Evolutionary conservation across 75 land plant genomes (phyloP), one percentile per base, ranked within the genome.

Genomic region (Larix kaempferi): DNA sequence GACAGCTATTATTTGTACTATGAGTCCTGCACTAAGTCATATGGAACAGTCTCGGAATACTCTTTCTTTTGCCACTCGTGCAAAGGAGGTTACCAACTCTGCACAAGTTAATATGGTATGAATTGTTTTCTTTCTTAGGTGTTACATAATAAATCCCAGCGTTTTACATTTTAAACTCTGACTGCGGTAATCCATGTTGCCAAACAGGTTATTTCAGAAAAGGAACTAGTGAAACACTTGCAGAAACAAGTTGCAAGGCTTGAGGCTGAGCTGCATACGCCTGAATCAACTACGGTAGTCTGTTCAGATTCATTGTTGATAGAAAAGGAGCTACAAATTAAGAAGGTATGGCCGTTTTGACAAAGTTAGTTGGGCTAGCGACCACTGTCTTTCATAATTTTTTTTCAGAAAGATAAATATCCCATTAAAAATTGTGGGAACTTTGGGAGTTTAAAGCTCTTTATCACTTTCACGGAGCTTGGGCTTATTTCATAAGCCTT

Each of bases 21-120:
- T 94, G 86, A 94, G 97, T 83, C 95, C 97, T 33, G 91, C 94
- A 41, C 69, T 76, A 22, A 78, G 83, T 66, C 94, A 91, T 79
- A 85, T 90, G 35, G 97, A 94, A 73, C 97, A 92, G 78, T 83
- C 94, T 58, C 81, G 95, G 6, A 94, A 90, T 74, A 94, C 97
- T 16, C 86, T 94, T 29, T 86, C 73, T 59, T 94, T 94, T 80
- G 97, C 97, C 6, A 85, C 88, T 41, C 81, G 89, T 35, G 97
- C 97, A 57, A 94, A 94, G 83, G 97, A 94, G 84, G 97, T 94
- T 52, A 92, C 91, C 1, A 92, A 94, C 56, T 85, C 77, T 80
- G 97, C 97, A 14, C 92, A 88, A 82, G 95, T 94, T 4, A 94
- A 94, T 83, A 81, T 94, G 94, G 97, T 94, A 87, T 39, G 59